These are phyloP conservation scores for Colletotrichum sp. DNA, from an alignment of 2,329 filamentous ascomycete species.

Conservation along the genomic window DNA sequence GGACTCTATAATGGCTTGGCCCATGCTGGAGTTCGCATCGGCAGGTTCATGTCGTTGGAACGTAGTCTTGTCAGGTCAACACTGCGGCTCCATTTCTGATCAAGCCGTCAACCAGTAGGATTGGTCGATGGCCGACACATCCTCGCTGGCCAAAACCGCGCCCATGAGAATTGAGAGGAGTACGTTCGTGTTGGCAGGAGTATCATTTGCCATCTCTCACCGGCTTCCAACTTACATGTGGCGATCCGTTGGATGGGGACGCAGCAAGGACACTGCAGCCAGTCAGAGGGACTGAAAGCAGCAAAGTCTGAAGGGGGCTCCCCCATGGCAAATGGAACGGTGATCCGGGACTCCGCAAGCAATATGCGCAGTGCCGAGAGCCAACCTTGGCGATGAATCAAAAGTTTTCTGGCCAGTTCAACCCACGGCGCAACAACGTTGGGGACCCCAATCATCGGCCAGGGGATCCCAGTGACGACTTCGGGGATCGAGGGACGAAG, in stretches of 20 bases:
- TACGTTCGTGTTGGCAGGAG: slow-evolving; percentile 8
- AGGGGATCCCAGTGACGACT: background rate
- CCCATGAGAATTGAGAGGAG: background rate
- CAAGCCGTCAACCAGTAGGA: background rate
- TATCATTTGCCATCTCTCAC: background rate
- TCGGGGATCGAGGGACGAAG: slow-evolving; percentile 5
- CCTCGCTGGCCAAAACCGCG: background rate
- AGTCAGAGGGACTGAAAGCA: slow-evolving; percentile 11
- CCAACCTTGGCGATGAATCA: slow-evolving; percentile 16
- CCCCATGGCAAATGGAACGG: slow-evolving; percentile 3
- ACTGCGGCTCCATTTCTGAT: background rate
- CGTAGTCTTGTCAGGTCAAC: background rate
- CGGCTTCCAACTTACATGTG: background rate
- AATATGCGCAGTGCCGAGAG: slow-evolving; percentile 19
- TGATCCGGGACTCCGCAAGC: slow-evolving; percentile 18
- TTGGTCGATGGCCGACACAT: background rate
- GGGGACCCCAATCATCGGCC: slow-evolving; percentile 9
- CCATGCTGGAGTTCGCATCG: background rate
- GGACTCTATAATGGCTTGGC: background rate
- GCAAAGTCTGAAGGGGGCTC: slow-evolving; percentile 4
- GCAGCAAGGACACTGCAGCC: background rate
- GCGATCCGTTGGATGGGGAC: background rate
- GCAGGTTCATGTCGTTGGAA: background rate
- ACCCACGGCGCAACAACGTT: background rate
- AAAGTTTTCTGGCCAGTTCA: slow-evolving; percentile 8